phyloP scores from a whole-genome alignment of 2,329 filamentous ascomycete species.

The Pseudogymnoascus sp. region DNA sequence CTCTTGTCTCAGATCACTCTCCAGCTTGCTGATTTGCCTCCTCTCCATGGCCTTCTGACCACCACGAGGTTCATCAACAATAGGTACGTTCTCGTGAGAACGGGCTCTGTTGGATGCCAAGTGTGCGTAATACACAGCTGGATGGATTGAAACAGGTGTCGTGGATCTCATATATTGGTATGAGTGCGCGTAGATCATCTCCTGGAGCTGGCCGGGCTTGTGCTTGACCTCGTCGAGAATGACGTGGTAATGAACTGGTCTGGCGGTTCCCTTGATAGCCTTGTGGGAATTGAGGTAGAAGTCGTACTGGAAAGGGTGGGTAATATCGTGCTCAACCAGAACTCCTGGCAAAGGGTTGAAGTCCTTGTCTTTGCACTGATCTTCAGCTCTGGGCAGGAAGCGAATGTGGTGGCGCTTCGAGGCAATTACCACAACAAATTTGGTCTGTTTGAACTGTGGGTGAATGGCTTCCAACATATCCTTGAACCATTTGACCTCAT shows the following conservation, averaged over 20 bases:
- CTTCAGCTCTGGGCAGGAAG: constrained; percentile 59
- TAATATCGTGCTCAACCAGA: constrained; percentile 81
- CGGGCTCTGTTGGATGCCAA: constrained; percentile 74
- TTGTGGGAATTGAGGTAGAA: constrained; percentile 67
- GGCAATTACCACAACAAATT: constrained; percentile 78
- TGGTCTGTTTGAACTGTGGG: constrained; percentile 27
- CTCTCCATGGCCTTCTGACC: constrained; percentile 35
- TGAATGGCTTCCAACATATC: constrained; percentile 50
- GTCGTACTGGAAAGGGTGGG: constrained; percentile 82
- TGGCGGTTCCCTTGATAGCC: constrained; percentile 88
- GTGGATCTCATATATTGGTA: constrained; percentile 91
- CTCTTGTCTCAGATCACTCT: constrained; percentile 7
- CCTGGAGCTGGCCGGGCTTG: constrained; percentile 62
- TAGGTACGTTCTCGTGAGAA: constrained; percentile 54
- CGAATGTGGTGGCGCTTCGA: constrained; percentile 93
- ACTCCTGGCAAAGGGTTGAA: constrained; percentile 79
- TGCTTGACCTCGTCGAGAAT: constrained; percentile 72
- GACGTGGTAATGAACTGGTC: constrained; percentile 87
- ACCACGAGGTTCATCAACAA: constrained; percentile 37
- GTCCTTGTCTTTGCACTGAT: constrained; percentile 56
- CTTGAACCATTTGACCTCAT: constrained; percentile 50
- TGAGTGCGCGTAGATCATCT: constrained; percentile 88
- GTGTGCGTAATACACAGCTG: constrained; percentile 94
- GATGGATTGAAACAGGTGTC: constrained; percentile 74
- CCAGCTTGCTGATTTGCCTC: constrained; percentile 15